Conservation (phyloP, 768 basidiomycete species). For the Chlorophyllum brunneum region DNA sequence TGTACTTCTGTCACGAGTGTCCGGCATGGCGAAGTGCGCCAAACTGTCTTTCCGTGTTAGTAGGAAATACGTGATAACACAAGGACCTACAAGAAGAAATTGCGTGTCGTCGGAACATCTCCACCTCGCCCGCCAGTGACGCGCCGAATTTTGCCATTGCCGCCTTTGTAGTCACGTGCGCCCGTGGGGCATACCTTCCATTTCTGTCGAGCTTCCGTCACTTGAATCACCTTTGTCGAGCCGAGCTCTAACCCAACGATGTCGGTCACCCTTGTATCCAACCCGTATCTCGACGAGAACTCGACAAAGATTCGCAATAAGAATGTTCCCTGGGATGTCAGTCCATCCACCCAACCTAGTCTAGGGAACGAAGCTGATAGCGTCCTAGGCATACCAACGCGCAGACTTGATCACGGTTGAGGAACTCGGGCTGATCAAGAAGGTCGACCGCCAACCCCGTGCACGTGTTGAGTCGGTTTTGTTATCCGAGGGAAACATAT, state of each 20-base stretch:
- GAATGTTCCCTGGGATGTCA: slow-evolving; percentile 95
- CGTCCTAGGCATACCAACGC: slow-evolving; percentile 84
- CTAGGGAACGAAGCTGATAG: slow-evolving; percentile 15
- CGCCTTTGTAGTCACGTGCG: neutral
- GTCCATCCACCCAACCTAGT: slow-evolving; percentile 11
- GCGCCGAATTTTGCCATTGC: slow-evolving; percentile 1
- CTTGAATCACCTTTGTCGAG: slow-evolving; percentile 3
- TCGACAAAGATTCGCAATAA: slow-evolving; percentile 87
- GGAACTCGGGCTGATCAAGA: slow-evolving; percentile 85
- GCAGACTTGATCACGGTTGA: slow-evolving; percentile 86
- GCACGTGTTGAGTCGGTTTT: slow-evolving; percentile 73
- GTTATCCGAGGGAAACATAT: slow-evolving; percentile 77
- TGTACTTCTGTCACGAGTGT: slow-evolving; percentile 41
- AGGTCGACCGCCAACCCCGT: slow-evolving; percentile 77
- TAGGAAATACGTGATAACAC: neutral
- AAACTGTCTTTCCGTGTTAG: neutral
- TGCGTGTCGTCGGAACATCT: slow-evolving; percentile 3
- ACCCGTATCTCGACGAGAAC: slow-evolving; percentile 80
- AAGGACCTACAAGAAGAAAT: neutral
- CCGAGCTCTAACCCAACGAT: slow-evolving; percentile 30
- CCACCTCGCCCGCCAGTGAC: neutral
- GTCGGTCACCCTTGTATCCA: slow-evolving; percentile 77
- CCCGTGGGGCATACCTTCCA: slow-evolving; percentile 1
- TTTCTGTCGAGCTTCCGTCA: neutral
- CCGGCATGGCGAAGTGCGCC: slow-evolving; percentile 26